Evolutionary conservation across 257 asterid genomes (phyloP).

Genomic region (Rubia yunnanensis): DNA sequence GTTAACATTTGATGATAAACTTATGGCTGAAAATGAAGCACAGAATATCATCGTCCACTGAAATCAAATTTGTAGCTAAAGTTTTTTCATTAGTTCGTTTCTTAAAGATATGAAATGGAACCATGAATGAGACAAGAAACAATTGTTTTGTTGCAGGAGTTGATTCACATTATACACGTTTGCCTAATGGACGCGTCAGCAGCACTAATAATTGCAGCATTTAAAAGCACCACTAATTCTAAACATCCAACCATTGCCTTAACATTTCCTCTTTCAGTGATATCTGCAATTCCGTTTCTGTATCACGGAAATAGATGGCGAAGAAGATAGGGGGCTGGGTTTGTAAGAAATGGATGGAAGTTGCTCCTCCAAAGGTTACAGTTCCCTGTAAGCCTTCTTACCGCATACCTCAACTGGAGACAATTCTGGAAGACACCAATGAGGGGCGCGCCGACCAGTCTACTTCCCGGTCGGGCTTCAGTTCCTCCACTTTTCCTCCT

Average conservation of each 20-base stretch:
- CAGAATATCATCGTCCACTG: no score
- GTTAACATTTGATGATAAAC: no score
- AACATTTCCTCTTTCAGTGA: no score
- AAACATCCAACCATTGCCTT: no score
- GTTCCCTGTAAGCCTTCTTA: conserved; percentile 20
- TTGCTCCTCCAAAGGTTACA: conserved; percentile 20
- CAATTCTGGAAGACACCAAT: background rate
- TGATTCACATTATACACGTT: background rate
- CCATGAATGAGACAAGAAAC: no score
- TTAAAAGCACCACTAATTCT: background rate
- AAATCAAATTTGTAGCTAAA: no score
- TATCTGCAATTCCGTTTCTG: no score
- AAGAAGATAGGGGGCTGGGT: conserved; percentile 6
- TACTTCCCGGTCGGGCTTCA: background rate
- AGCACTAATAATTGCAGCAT: background rate
- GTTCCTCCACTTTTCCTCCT: background rate
- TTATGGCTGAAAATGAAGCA: no score
- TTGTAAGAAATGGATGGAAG: conserved; percentile 16
- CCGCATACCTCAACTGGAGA: background rate
- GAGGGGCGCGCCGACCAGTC: background rate
- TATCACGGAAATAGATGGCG: conserved; percentile 13
- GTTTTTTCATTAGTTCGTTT: no score
- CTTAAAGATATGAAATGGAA: no score
- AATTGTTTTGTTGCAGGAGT: no score
- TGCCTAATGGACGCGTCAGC: background rate